Base-by-base conservation (phyloP, 345 rosid genomes). In the Eucalyptus grandis region DNA sequence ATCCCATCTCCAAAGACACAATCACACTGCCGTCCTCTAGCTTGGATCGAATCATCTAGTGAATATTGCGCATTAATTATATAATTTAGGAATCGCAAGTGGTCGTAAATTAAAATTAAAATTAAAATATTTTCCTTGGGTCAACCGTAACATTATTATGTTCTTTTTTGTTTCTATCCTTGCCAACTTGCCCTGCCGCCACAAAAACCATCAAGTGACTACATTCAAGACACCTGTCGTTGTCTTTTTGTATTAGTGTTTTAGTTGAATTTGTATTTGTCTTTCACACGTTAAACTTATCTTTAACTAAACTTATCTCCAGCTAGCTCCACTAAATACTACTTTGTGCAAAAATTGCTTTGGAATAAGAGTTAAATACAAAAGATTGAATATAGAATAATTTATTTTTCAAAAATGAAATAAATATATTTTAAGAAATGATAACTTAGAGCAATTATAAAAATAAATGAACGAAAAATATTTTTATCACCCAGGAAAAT, bases 401-500 rank as follows among this genome's bases (percentile, higher is more conserved):
- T 56, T 77, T 40, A 14, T 40, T 19, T 77, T 37, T 77, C 12
- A 12, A 77, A 34, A 72, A n/a, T n/a, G n/a, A n/a, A n/a, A n/a
- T n/a, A n/a, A 11, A 21, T 3, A 37, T 37, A 65, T 19, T 11
- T 21, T 10, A 5, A 6, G 1, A 72, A 77, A 37, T 11, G 24
- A 37, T 37, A 2, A 7, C 21, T 77, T 37, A 0, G 6, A 6
- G 22, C 5, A 12, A 43, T 77, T 77, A 77, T 1, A 37, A 77
- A 37, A 37, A 21, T 11, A 13, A 77, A 40, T 77, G 0, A 6
- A 10, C 2, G 14, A 9, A 72, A 10, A 34, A 3, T 34, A 72
- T 34, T 72, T 72, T 34, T 11, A 34, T 72, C 12, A 0, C 22
- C 4, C 5, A 37, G 3, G 0, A 19, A 72, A 37, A 6, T 37